Evolutionary conservation across 2,329 filamentous ascomycete genomes (phyloP).

Genomic region (Drechmeria coniospora): DNA sequence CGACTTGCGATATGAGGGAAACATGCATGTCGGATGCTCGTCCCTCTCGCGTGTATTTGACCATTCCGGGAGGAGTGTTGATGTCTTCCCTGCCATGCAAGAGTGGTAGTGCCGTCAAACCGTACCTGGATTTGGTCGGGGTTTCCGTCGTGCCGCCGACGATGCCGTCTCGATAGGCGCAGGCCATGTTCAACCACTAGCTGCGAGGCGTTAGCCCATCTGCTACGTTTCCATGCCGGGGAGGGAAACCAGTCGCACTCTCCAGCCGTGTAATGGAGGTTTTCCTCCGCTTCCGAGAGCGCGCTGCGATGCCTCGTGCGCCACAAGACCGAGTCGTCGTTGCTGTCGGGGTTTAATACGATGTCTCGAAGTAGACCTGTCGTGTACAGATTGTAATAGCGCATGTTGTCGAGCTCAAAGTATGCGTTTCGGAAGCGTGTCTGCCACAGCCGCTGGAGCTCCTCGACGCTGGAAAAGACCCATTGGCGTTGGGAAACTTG

Average conservation of each 20-base stretch:
- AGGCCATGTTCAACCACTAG: conserved; percentile 43
- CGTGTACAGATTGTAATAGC: conserved; percentile 19
- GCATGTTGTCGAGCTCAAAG: conserved; percentile 27
- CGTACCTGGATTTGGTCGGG: conserved; percentile 30
- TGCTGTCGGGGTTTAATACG: conserved; percentile 17
- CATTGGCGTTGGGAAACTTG: too few relatives aligned
- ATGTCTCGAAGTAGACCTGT: conserved; percentile 26
- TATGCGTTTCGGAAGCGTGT: conserved; percentile 27
- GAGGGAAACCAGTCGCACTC: conserved; percentile 23
- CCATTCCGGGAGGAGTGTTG: conserved; percentile 11
- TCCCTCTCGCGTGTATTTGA: conserved; percentile 31
- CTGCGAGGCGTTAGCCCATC: conserved; percentile 17
- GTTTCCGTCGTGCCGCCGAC: conserved; percentile 27
- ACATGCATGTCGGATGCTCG: conserved; percentile 29
- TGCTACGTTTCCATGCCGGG: too few relatives aligned
- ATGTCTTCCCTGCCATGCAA: conserved; percentile 34
- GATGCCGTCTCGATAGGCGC: conserved; percentile 40
- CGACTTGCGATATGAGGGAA: conserved; percentile 31
- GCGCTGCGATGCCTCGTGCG: conserved; percentile 16
- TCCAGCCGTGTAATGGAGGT: conserved; percentile 28
- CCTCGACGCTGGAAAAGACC: conserved; percentile 23
- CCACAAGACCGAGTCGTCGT: conserved; percentile 22
- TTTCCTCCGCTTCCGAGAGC: conserved; percentile 24
- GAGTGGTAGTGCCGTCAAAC: conserved; percentile 31
- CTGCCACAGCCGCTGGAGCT: conserved; percentile 27